These are phyloP conservation scores for Lichtheimia ramosa DNA, from an alignment of 371 early-diverging fungal genomes.

Conservation along the genomic window DNA sequence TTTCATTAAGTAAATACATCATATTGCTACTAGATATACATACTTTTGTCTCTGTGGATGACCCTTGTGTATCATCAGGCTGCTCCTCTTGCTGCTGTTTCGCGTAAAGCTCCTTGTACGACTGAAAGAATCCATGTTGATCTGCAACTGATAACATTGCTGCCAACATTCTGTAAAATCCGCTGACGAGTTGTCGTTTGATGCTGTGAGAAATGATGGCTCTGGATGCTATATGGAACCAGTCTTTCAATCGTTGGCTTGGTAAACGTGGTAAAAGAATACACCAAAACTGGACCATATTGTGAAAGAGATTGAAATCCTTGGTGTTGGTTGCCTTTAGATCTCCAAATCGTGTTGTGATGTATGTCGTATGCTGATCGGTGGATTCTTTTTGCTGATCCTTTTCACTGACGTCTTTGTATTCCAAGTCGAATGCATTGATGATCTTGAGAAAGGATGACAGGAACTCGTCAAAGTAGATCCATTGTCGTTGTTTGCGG, in stretches of 20 bases:
- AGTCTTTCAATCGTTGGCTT: constrained; percentile 47
- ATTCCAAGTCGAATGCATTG: constrained; percentile 33
- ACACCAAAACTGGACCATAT: constrained; percentile 70
- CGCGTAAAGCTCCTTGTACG: constrained; percentile 12
- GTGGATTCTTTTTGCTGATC: constrained; percentile 5
- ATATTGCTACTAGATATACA: not conserved
- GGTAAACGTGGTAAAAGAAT: constrained; percentile 51
- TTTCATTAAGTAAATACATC: not conserved
- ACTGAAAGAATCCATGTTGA: constrained; percentile 36
- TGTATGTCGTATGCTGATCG: not conserved
- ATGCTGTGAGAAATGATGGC: constrained; percentile 55
- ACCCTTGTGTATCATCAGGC: not conserved
- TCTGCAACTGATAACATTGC: constrained; percentile 50
- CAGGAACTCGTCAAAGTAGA: constrained; percentile 38
- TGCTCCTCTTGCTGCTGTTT: constrained; percentile 8
- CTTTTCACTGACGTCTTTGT: constrained; percentile 16
- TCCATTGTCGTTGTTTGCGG: constrained; percentile 8
- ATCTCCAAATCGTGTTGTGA: constrained; percentile 2
- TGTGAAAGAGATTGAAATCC: constrained; percentile 71
- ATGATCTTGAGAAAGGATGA: constrained; percentile 21
- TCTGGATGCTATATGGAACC: constrained; percentile 61
- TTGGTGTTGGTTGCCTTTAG: constrained; percentile 60
- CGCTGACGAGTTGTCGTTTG: constrained; percentile 67
- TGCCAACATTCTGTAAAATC: constrained; percentile 72
- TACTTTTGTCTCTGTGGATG: constrained; percentile 9